Conservation (phyloP, 257 asterid species). For the Solanum bulbocastanum region DNA sequence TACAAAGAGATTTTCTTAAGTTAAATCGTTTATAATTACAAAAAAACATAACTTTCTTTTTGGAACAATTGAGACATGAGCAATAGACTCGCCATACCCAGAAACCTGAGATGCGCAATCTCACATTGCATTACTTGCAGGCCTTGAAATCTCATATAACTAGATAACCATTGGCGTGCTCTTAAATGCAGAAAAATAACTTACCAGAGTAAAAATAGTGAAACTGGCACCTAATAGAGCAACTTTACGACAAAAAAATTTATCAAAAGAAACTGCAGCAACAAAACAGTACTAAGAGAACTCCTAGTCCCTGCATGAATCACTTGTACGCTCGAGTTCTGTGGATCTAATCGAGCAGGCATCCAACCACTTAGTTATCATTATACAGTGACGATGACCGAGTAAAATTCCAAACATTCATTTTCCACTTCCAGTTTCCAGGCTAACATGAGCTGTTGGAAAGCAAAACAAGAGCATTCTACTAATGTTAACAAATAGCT, state of each 20-base stretch:
- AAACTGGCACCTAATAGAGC: not conserved
- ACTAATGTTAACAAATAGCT: not conserved
- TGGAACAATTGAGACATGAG: not conserved
- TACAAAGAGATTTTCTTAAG: not conserved
- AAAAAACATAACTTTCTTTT: not conserved
- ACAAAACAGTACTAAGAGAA: not conserved
- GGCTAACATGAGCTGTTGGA: not conserved
- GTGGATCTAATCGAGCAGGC: not conserved
- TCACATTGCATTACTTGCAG: not conserved
- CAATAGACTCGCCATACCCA: not conserved
- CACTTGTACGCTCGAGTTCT: not conserved
- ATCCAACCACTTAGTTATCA: not conserved
- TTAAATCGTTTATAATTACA: not conserved
- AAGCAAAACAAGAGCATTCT: not conserved
- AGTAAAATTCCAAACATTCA: not conserved
- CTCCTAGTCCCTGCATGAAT: not conserved
- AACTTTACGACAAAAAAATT: not conserved
- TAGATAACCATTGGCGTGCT: not conserved
- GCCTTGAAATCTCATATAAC: not conserved
- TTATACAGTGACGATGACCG: not conserved
- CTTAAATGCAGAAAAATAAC: not conserved
- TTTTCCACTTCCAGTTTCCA: not conserved
- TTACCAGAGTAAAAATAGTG: not conserved
- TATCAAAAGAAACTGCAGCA: not conserved
- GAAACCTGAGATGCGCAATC: not conserved